phyloP scores from a whole-genome alignment of 495 filamentous ascomycete genomes.

The Cercophora newfieldiana region DNA sequence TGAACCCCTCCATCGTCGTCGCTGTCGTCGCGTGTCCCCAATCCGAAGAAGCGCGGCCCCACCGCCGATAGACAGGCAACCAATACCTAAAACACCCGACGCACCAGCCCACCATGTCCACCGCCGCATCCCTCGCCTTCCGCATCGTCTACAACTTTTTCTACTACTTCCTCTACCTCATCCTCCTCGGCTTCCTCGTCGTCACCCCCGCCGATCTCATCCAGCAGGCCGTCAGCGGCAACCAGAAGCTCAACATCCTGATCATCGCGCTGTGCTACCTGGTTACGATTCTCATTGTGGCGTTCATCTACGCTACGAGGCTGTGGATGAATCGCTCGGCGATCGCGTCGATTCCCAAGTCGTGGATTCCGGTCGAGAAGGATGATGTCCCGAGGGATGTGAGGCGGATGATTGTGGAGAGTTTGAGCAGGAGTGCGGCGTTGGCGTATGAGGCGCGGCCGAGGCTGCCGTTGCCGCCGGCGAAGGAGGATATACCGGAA shows the following conservation, averaged over 20 bases:
- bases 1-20: background rate
- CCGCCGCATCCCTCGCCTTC: slow-evolving; percentile 48
- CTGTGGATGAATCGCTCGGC: slow-evolving; percentile 83
- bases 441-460: slow-evolving; percentile 78
- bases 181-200: slow-evolving; percentile 71
- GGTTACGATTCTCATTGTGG: slow-evolving; percentile 66
- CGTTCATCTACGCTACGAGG: slow-evolving; percentile 79
- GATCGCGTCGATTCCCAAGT: slow-evolving; percentile 78
- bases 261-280: slow-evolving; percentile 78
- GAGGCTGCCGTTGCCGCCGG: slow-evolving; percentile 45
- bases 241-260: slow-evolving; percentile 77
- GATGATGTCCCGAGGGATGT: slow-evolving; percentile 73
- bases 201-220: slow-evolving; percentile 83
- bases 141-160: slow-evolving; percentile 78
- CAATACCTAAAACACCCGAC: background rate
- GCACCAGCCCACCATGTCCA: slow-evolving; percentile 5
- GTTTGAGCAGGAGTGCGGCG: slow-evolving; percentile 72
- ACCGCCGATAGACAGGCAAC: background rate
- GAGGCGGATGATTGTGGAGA: slow-evolving; percentile 67
- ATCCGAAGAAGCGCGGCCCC: background rate
- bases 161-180: slow-evolving; percentile 74
- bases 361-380: slow-evolving; percentile 78
- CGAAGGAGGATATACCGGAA: slow-evolving; percentile 17
- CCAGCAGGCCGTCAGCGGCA: slow-evolving; percentile 66
- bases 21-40: background rate